phyloP scores from a whole-genome alignment of 2,329 filamentous ascomycete genomes.

The Claviceps quebecensis region DNA sequence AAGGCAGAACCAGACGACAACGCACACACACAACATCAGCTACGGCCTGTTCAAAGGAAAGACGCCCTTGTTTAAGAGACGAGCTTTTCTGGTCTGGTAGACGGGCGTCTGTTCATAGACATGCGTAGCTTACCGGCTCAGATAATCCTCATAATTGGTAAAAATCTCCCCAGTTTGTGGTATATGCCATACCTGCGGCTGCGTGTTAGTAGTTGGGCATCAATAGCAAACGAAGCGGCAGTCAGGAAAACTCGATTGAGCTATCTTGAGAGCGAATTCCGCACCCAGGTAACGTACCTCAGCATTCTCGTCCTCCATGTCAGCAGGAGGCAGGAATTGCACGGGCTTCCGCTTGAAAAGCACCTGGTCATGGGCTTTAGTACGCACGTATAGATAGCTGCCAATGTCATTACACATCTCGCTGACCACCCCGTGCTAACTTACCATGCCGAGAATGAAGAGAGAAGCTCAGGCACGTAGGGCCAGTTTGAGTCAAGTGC shows the following conservation, averaged over 20 bases:
- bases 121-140: constrained; percentile 50
- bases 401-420: neutral
- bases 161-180: constrained; percentile 84
- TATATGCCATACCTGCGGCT: constrained; percentile 73
- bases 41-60: neutral
- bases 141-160: constrained; percentile 72
- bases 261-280: neutral
- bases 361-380: constrained; percentile 43
- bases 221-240: neutral
- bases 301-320: constrained; percentile 63
- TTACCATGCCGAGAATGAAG: constrained; percentile 7
- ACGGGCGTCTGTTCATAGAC: neutral
- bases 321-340: constrained; percentile 58
- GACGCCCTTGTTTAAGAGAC: neutral
- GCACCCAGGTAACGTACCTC: constrained; percentile 47
- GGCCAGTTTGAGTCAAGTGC: neutral
- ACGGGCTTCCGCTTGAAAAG: constrained; percentile 94
- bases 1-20: neutral
- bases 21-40: constrained; percentile 7
- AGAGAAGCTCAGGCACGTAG: neutral
- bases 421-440: neutral
- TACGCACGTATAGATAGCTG: neutral
- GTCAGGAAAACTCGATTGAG: neutral
- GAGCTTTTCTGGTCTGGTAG: neutral
- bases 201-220: neutral